phyloP scores from a whole-genome alignment of 108 stramenopile species.

The Conticribra weissflogii region DNA sequence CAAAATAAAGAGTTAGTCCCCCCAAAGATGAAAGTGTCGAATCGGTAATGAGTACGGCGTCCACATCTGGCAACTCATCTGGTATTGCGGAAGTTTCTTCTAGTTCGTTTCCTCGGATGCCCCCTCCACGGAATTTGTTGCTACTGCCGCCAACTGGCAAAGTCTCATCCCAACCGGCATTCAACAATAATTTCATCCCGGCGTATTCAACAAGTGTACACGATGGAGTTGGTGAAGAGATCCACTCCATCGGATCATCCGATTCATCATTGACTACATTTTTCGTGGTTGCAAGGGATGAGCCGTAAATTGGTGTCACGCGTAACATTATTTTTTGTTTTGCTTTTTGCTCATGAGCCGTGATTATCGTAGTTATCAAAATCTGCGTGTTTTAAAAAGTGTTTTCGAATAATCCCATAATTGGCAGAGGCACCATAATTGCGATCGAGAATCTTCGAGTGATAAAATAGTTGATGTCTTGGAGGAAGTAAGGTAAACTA shows the following conservation, averaged over 20 bases:
- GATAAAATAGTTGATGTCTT: no score
- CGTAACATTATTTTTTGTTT: slow-evolving; percentile 64
- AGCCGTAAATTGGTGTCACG: slow-evolving; percentile 83
- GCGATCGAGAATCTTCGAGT: no score
- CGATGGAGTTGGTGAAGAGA: slow-evolving; percentile 55
- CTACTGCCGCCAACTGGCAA: slow-evolving; percentile 18
- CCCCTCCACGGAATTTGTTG: no score
- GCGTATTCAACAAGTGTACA: slow-evolving; percentile 88
- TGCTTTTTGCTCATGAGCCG: background rate
- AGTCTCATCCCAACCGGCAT: slow-evolving; percentile 71
- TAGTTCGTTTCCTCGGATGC: no score
- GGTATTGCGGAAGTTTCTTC: slow-evolving; percentile 19
- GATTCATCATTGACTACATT: slow-evolving; percentile 26
- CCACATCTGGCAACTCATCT: slow-evolving; percentile 53
- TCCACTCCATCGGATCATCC: slow-evolving; percentile 49
- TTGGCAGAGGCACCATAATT: no score
- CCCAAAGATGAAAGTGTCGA: slow-evolving; percentile 65
- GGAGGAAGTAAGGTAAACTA: no score
- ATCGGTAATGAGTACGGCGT: slow-evolving; percentile 76
- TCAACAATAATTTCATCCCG: slow-evolving; percentile 65
- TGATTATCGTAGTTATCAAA: slow-evolving; percentile 1
- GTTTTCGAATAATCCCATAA: no score
- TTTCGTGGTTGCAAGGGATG: slow-evolving; percentile 22
- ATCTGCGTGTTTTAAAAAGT: no score
- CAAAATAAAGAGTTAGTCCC: slow-evolving; percentile 51